phyloP scores from a whole-genome alignment of 805 yeast species.

The Komagataella pastoris region DNA sequence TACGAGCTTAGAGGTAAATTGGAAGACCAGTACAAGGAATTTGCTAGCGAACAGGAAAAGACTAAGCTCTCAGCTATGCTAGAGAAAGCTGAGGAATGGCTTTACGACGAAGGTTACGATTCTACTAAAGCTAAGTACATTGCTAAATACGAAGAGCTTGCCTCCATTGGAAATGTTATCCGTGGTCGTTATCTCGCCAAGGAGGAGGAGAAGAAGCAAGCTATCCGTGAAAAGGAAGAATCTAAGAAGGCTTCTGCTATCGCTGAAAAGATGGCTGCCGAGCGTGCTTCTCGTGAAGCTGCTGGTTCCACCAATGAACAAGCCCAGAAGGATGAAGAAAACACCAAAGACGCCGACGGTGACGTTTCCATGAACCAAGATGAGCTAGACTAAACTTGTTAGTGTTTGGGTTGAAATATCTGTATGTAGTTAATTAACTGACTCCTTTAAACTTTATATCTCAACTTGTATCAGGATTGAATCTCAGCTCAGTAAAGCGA shows the following conservation, averaged over 20 bases:
- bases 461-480: not conserved
- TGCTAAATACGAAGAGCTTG: slow-evolving; percentile 96
- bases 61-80: slow-evolving; percentile 58
- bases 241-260: slow-evolving; percentile 71
- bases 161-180: slow-evolving; percentile 86
- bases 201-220: slow-evolving; percentile 91
- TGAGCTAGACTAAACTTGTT: slow-evolving; percentile 10
- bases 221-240: slow-evolving; percentile 75
- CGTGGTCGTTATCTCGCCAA: slow-evolving; percentile 90
- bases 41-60: slow-evolving; percentile 89
- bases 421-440: not conserved
- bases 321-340: slow-evolving; percentile 14
- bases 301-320: slow-evolving; percentile 6
- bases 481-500: not conserved
- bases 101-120: slow-evolving; percentile 95
- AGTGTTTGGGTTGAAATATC: not conserved
- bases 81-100: slow-evolving; percentile 91
- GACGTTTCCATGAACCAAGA: slow-evolving; percentile 21
- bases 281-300: slow-evolving; percentile 39
- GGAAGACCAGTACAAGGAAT: slow-evolving; percentile 79
- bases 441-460: not conserved
- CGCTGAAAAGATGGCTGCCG: slow-evolving; percentile 76
- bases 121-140: slow-evolving; percentile 92
- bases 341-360: slow-evolving; percentile 21
- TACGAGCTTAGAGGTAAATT: slow-evolving; percentile 95